Conservation (phyloP, 2,329 filamentous ascomycete species). For the Dactylellina parvicollis region DNA sequence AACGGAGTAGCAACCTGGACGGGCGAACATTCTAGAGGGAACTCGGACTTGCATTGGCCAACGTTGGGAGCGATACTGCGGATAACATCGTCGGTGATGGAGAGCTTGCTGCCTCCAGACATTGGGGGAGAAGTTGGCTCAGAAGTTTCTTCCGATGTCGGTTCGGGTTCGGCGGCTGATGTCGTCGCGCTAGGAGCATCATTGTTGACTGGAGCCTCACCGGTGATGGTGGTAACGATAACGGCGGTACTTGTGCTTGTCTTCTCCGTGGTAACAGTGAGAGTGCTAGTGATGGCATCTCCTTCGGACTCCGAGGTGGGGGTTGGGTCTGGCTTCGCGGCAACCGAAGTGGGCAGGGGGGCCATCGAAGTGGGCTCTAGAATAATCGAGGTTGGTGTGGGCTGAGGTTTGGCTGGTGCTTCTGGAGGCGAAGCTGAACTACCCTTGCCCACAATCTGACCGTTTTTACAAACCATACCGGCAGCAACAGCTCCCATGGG, state of each 20-base stretch:
- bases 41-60: constrained; percentile 64
- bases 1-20: constrained; percentile 70
- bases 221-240: constrained; percentile 3
- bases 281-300: constrained; percentile 21
- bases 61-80: constrained; percentile 69
- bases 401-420: background rate
- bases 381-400: constrained; percentile 8
- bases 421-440: constrained; percentile 1
- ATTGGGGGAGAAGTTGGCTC: constrained; percentile 1
- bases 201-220: background rate
- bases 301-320: background rate
- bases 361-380: constrained; percentile 9
- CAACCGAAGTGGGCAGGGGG: background rate
- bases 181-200: background rate
- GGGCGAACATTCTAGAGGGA: constrained; percentile 71
- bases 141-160: background rate
- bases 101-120: background rate
- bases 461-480: constrained; percentile 33
- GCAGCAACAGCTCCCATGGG: constrained; percentile 46
- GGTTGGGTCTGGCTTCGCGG: background rate
- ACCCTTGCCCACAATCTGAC: constrained; percentile 21
- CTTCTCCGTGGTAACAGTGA: constrained; percentile 6
- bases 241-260: constrained; percentile 19
- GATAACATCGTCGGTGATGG: constrained; percentile 62
- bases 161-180: background rate